Base-by-base conservation (phyloP, 305 asterid genomes). In the Fraxinus greggii region DNA sequence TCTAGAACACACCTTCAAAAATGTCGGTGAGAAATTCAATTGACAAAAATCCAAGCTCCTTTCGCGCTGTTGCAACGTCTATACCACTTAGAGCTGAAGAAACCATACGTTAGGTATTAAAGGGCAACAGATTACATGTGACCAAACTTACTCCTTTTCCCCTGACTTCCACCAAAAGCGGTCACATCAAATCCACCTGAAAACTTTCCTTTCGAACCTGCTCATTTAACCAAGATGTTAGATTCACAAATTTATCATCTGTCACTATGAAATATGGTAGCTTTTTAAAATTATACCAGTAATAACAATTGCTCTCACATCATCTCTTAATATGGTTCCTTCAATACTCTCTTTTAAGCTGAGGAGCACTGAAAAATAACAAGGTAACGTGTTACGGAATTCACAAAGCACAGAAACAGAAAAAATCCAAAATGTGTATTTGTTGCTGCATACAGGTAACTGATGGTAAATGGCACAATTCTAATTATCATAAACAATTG, bases 181-280 rank as follows among this genome's bases (percentile, higher is more conserved):
- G 88, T 81, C 82, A 88, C 90, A 21, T 89, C 80, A 86, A 89
- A 89, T 77, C 92, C 92, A 33, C 84, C 89, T 38, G 92, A 90
- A 79, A 90, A 90, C 86, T 88, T 90, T 69, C 89, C 87, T 0
- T 83, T 80, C 61, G 81, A 54, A 48, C 94, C 92, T 89, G 89
- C 63, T 17, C 65, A 59, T 29, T 40, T 13, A 67, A 61, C 1
- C 23, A 31, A 31, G 38, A 65, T 35, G 56, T 80, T 77, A 82
- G 51, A 40, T 65, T 42, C 72, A 17, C 72, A 86, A 59, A 31
- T 76, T 12, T 24, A 28, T 28, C 81, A 84, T 31, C 33, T 36
- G 26, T 61, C 76, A 38, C 17, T 38, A 24, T 33, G 63, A 56
- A 33, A 73, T 77, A 15, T 38, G 26, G 73, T 17, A 69, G 19